A percentile compares a stretch with the other conserved stretches of the same genome.
Conservation (phyloP, 257 asterid genomes). For the Prunella vulgaris region DNA sequence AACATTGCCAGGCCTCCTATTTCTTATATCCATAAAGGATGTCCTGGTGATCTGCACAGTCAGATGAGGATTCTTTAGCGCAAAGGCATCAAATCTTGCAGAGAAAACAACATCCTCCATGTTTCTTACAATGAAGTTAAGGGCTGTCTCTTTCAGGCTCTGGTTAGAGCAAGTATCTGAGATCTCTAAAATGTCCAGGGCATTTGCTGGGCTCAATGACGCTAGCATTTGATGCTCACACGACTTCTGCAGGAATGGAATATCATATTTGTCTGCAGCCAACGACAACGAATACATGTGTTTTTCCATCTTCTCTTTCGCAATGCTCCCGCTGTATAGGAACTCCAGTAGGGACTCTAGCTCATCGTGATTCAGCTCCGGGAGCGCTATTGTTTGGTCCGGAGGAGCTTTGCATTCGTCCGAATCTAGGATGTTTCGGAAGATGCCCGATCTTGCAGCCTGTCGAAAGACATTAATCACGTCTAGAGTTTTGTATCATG, state of each 20-base stretch:
- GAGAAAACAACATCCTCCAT: slow-evolving; percentile 92
- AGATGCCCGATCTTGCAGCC: slow-evolving; percentile 75
- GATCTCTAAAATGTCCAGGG: slow-evolving; percentile 68
- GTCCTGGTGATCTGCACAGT: slow-evolving; percentile 90
- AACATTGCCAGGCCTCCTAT: slow-evolving; percentile 30
- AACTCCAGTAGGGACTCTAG: slow-evolving; percentile 62
- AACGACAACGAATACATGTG: slow-evolving; percentile 68
- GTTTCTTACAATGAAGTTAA: slow-evolving; percentile 67
- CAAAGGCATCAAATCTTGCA: slow-evolving; percentile 65
- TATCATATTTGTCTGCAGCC: slow-evolving; percentile 86
- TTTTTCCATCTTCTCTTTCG: slow-evolving; percentile 57
- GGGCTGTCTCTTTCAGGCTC: slow-evolving; percentile 57
- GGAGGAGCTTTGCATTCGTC: slow-evolving; percentile 88
- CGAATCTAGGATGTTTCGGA: slow-evolving; percentile 62
- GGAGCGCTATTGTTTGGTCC: slow-evolving; percentile 46
- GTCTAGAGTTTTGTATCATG: too few species aligned
- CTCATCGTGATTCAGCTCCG: slow-evolving; percentile 64
- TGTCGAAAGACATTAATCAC: not conserved
- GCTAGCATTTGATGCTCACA: slow-evolving; percentile 76
- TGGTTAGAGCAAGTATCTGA: slow-evolving; percentile 77
- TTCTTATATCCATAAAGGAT: slow-evolving; percentile 72
- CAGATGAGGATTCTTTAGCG: slow-evolving; percentile 85
- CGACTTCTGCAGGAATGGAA: slow-evolving; percentile 61
- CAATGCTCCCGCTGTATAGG: slow-evolving; percentile 59
- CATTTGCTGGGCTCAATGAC: slow-evolving; percentile 55